Base-by-base conservation (phyloP, 78 protist genomes). In the Tieghemostelium lacteum region DNA sequence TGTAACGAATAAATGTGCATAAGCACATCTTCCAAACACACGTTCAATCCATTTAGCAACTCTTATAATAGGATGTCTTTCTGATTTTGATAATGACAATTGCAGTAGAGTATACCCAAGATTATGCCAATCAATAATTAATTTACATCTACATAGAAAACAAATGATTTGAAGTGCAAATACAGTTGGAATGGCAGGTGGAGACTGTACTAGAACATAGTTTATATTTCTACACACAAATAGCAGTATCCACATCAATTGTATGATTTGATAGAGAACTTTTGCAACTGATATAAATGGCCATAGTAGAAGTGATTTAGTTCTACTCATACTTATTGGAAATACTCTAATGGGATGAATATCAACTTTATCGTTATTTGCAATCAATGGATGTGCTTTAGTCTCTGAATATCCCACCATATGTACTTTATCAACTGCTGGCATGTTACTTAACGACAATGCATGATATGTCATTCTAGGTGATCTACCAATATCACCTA, bases 401-500 rank as follows among this genome's bases (percentile, higher is more conserved):
- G 69, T 40, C 33, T 76, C 83, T 22, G 60, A 61, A 20, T 75
- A 92, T 1, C 87, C 95, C 10, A 92, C 55, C 45, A 75, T 39
- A 17, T 74, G 34, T 45, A 92, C 89, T 12, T 61, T 40, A n/a
- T n/a, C n/a, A 0, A 60, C 63, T n/a, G 50, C 36, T 8, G 64
- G 10, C 19, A 63, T 10, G 50, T 75, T 37, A 20, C 94, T 54
- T 10, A 97, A 76, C 7, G 97, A 94, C 28, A 92, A 57, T 28
- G 98, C 95, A 73, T 98, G 98, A 74, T 95, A 94, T 70, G 92
- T 95, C 99, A 98, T 98, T 24, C 99, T 86, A 34, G 99, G 99
- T 6, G 94, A 61, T 29, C 97, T 87, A 16, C 99, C 99, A 24
- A 98, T 63, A 61, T 98, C 99, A n/a, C 99, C 99, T 8, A 98